Conservation (phyloP, 2,329 filamentous ascomycete species). For the Diaporthe helianthi region DNA sequence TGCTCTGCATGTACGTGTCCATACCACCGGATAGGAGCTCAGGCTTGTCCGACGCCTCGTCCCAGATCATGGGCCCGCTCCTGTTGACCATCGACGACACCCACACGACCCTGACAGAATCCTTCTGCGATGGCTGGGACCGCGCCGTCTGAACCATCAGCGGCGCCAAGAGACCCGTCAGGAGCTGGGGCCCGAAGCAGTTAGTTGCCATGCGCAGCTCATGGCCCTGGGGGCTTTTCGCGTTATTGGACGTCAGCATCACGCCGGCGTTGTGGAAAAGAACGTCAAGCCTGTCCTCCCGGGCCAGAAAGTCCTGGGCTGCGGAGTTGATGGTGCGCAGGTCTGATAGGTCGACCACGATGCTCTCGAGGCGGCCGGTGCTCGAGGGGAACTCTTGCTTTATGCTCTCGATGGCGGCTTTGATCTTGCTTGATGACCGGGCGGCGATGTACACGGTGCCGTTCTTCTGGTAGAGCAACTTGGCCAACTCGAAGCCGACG, state of each 20-base stretch:
- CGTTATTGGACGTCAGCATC: not conserved
- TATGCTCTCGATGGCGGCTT: slow-evolving; percentile 9
- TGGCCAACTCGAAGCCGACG: slow-evolving; percentile 53
- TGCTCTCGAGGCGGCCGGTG: not conserved
- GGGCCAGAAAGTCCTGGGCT: not conserved
- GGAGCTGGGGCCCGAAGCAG: slow-evolving; percentile 18
- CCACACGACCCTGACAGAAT: slow-evolving; percentile 4
- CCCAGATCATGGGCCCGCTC: slow-evolving; percentile 1
- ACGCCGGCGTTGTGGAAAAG: slow-evolving; percentile 22
- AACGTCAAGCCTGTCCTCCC: slow-evolving; percentile 14
- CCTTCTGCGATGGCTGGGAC: not conserved
- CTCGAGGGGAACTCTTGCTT: not conserved
- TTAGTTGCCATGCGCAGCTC: slow-evolving; percentile 25
- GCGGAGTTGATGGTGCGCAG: not conserved
- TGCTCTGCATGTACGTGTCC: slow-evolving; percentile 18
- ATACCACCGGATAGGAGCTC: slow-evolving; percentile 8
- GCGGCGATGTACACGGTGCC: slow-evolving; percentile 57
- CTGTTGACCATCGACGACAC: slow-evolving; percentile 15
- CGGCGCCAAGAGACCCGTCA: slow-evolving; percentile 6
- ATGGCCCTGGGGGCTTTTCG: not conserved
- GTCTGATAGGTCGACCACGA: slow-evolving; percentile 19
- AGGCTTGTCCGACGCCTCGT: not conserved
- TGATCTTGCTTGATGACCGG: slow-evolving; percentile 39
- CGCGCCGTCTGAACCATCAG: not conserved
- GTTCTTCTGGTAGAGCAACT: slow-evolving; percentile 56